phyloP scores from a whole-genome alignment of 2,329 filamentous ascomycete genomes.

The Orbilia brochopaga region DNA sequence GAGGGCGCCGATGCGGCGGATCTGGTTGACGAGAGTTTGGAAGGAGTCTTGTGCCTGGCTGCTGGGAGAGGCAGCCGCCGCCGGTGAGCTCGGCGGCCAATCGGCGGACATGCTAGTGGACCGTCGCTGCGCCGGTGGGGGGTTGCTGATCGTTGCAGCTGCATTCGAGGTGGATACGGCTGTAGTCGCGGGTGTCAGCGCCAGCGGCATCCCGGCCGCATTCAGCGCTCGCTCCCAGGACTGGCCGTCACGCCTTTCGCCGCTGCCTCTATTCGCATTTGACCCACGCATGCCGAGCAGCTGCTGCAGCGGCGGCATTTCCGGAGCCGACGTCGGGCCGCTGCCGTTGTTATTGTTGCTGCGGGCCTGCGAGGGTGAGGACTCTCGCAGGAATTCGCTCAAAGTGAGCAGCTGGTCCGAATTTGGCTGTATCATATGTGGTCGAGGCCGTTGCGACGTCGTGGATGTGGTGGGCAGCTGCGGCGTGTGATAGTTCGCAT shows the following conservation, averaged over 20 bases:
- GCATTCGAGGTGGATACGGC: constrained; percentile 43
- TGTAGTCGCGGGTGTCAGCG: constrained; percentile 35
- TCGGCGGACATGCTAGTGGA: constrained; percentile 31
- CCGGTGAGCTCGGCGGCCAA: constrained; percentile 35
- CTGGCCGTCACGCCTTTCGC: constrained; percentile 42
- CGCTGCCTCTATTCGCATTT: constrained; percentile 16
- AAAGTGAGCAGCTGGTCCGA: constrained; percentile 52
- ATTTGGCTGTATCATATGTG: constrained; percentile 48
- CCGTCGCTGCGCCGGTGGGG: constrained; percentile 34
- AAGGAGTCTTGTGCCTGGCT: constrained; percentile 51
- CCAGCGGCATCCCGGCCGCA: constrained; percentile 35
- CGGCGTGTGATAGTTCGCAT: constrained; percentile 47
- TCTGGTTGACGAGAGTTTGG: constrained; percentile 53
- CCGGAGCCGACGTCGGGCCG: constrained; percentile 15
- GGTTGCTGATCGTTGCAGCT: constrained; percentile 46
- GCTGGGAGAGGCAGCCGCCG: constrained; percentile 25
- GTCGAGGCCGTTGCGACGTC: constrained; percentile 44
- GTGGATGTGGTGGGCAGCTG: constrained; percentile 47
- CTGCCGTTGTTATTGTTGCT: constrained; percentile 18
- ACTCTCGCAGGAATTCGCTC: constrained; percentile 54
- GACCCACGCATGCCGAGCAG: constrained; percentile 33
- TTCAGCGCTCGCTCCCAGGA: constrained; percentile 44
- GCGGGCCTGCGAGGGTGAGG: constrained; percentile 32
- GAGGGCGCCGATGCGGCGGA: constrained; percentile 53
- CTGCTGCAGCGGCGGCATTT: constrained; percentile 37